Evolutionary conservation across 2,329 filamentous ascomycete genomes (phyloP).

Genomic region (Cladosporium sp.): DNA sequence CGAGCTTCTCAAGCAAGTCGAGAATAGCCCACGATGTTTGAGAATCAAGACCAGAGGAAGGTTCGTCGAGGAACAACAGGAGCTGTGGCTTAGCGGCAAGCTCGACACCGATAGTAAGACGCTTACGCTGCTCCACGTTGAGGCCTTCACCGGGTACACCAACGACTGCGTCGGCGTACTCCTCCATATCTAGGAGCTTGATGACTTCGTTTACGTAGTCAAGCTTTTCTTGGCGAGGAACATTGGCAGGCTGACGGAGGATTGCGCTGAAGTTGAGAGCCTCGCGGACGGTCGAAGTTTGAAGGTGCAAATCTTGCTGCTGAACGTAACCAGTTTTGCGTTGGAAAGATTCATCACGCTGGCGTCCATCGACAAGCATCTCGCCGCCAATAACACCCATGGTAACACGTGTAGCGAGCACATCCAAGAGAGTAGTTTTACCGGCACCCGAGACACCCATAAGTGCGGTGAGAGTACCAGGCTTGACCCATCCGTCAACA

Average conservation of each 20-base stretch:
- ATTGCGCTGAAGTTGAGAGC: slow-evolving; percentile 83
- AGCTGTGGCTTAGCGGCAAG: slow-evolving; percentile 87
- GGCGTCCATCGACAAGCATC: slow-evolving; percentile 77
- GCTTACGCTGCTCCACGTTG: slow-evolving; percentile 67
- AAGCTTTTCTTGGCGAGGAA: slow-evolving; percentile 74
- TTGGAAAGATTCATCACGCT: slow-evolving; percentile 79
- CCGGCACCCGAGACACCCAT: slow-evolving; percentile 95
- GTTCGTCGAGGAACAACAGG: slow-evolving; percentile 90
- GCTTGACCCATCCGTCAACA: slow-evolving; percentile 91
- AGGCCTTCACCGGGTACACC: slow-evolving; percentile 87
- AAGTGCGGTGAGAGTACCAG: slow-evolving; percentile 81
- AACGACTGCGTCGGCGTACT: slow-evolving; percentile 86
- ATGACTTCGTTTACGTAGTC: slow-evolving; percentile 90
- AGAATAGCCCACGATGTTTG: slow-evolving; percentile 93
- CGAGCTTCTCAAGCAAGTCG: slow-evolving; percentile 83
- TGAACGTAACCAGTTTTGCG: slow-evolving; percentile 91
- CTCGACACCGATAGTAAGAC: slow-evolving; percentile 94
- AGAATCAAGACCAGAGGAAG: slow-evolving; percentile 88
- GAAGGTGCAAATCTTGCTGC: slow-evolving; percentile 77
- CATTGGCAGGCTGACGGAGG: slow-evolving; percentile 75
- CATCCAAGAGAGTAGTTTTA: slow-evolving; percentile 87
- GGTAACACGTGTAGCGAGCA: slow-evolving; percentile 78
- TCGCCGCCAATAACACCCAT: slow-evolving; percentile 88
- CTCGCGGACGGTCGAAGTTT: slow-evolving; percentile 83
- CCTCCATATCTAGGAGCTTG: slow-evolving; percentile 83